Conservation (phyloP, 495 filamentous ascomycete genomes). For the Hypomontagnella submonticulosa region DNA sequence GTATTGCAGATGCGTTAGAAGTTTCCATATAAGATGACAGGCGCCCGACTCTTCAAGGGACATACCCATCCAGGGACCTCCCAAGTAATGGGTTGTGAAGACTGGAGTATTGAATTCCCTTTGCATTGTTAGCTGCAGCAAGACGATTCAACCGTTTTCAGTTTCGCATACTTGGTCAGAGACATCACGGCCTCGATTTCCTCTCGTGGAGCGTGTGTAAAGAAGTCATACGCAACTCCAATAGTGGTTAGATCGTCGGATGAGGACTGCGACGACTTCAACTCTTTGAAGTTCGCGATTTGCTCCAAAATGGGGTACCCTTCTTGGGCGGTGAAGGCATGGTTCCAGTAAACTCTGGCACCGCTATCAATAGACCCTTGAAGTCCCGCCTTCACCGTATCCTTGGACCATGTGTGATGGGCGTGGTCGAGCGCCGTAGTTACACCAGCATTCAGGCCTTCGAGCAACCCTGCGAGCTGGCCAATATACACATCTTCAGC, state of each 20-base stretch:
- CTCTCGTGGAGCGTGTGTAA: constrained; percentile 33
- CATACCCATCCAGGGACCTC: constrained; percentile 42
- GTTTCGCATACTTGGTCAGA: constrained; percentile 34
- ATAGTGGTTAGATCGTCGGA: constrained; percentile 40
- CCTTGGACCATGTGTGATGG: constrained; percentile 58
- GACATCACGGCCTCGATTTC: constrained; percentile 45
- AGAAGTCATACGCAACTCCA: constrained; percentile 54
- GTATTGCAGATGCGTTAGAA: not conserved
- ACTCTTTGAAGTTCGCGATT: constrained; percentile 46
- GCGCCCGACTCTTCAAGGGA: constrained; percentile 1
- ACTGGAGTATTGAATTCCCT: constrained; percentile 48
- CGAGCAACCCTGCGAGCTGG: constrained; percentile 63
- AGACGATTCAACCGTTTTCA: not conserved
- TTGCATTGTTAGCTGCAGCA: not conserved
- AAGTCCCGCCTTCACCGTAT: constrained; percentile 52
- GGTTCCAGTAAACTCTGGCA: constrained; percentile 56
- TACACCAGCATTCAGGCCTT: constrained; percentile 65
- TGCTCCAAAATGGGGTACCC: constrained; percentile 44
- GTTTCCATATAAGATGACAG: not conserved
- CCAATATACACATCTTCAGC: constrained; percentile 65
- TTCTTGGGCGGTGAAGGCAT: constrained; percentile 40
- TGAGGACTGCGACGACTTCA: constrained; percentile 33
- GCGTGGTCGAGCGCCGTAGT: constrained; percentile 70
- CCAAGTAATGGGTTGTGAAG: constrained; percentile 51
- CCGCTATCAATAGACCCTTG: constrained; percentile 54